Evolutionary conservation across 345 rosid genomes (phyloP).

Genomic region (Boechera retrofracta): DNA sequence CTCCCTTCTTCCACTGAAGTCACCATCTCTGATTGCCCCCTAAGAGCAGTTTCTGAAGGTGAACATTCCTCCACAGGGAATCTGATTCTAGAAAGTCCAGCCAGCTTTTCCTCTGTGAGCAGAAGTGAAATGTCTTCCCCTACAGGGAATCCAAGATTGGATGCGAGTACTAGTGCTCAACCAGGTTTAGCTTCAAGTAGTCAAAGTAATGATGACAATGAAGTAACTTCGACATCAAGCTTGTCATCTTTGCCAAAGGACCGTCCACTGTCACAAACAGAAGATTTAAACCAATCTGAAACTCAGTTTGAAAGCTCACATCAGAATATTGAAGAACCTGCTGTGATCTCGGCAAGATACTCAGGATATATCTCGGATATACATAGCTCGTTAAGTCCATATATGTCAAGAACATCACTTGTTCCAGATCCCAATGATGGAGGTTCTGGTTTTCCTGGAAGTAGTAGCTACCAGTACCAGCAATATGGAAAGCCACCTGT

Average conservation of each 20-base stretch:
- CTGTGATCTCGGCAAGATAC: slow-evolving; percentile 40
- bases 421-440: neutral
- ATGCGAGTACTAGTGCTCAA: slow-evolving; percentile 18
- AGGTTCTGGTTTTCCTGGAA: slow-evolving; percentile 1
- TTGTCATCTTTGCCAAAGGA: slow-evolving; percentile 35
- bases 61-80: slow-evolving; percentile 2
- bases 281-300: neutral
- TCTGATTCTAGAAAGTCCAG: neutral
- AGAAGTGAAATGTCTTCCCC: slow-evolving; percentile 3
- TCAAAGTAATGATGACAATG: slow-evolving; percentile 33
- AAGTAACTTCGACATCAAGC: slow-evolving; percentile 31
- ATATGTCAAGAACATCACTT: neutral
- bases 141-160: neutral
- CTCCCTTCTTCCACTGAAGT: slow-evolving; percentile 43
- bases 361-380: slow-evolving; percentile 28
- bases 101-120: slow-evolving; percentile 16
- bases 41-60: slow-evolving; percentile 1
- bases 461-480: slow-evolving; percentile 10
- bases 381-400: slow-evolving; percentile 21
- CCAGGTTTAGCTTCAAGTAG: slow-evolving; percentile 27
- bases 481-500: neutral
- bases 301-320: slow-evolving; percentile 17
- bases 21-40: slow-evolving; percentile 42
- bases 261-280: slow-evolving; percentile 7
- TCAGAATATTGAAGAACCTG: slow-evolving; percentile 33